phyloP scores from a whole-genome alignment of 106 monocot genomes.

The Allium cepa region DNA sequence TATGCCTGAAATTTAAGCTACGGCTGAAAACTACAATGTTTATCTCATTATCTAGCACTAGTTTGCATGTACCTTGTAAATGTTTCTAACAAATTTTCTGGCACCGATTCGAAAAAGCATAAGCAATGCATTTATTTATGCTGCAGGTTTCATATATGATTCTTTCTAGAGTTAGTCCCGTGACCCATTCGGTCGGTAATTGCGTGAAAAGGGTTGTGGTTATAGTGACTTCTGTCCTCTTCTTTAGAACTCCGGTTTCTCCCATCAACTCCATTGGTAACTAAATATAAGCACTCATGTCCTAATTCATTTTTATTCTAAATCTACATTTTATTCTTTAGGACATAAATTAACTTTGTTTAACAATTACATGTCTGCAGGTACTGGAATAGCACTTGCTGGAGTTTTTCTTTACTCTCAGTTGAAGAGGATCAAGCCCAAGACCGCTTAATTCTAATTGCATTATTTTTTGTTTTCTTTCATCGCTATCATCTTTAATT shows the following conservation, averaged over 20 bases:
- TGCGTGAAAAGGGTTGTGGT: conserved; percentile 96
- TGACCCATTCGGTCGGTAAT: conserved; percentile 94
- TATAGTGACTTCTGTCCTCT: conserved; percentile 86
- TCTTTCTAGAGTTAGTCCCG: conserved; percentile 67
- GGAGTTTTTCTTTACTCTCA: conserved; percentile 94
- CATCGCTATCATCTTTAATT: too few species aligned
- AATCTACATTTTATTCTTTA: background rate
- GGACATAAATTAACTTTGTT: background rate
- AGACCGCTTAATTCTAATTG: conserved; percentile 28
- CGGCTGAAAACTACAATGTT: background rate
- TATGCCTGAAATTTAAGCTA: background rate
- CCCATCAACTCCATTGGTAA: conserved; percentile 81
- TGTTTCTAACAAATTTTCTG: too few species aligned
- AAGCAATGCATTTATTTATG: too few species aligned
- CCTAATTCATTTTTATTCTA: background rate
- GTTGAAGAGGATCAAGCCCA: conserved; percentile 66
- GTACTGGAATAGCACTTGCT: conserved; percentile 70
- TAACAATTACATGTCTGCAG: conserved; percentile 20
- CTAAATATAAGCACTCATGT: background rate
- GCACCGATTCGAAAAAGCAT: too few species aligned
- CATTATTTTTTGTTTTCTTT: background rate
- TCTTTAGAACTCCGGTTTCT: conserved; percentile 84
- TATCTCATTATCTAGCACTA: too few species aligned
- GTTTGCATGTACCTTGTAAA: background rate
- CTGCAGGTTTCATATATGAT: conserved; percentile 85